A percentile compares a stretch with the other conserved stretches of the same genome.
Conservation (phyloP, 2,329 filamentous ascomycete genomes). For the Allantophomopsis lycopodina region DNA sequence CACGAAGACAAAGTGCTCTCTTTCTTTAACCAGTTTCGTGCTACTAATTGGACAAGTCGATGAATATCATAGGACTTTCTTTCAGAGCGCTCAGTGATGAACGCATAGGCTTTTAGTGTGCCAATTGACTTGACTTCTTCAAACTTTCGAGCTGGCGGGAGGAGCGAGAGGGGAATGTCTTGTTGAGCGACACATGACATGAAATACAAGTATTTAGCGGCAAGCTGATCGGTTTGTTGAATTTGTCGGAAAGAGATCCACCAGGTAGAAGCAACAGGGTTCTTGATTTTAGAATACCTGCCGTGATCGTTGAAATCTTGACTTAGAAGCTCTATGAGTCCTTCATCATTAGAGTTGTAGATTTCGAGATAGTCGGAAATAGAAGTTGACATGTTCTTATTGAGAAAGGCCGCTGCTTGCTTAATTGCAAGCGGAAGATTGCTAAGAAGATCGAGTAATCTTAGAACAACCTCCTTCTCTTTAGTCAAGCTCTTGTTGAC, state of each 20-base stretch:
- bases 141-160: constrained; percentile 12
- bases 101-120: constrained; percentile 18
- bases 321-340: constrained; percentile 17
- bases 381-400: constrained; percentile 9
- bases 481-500: constrained; percentile 7
- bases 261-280: constrained; percentile 22
- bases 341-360: constrained; percentile 2
- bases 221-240: constrained; percentile 14
- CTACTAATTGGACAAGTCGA: constrained; percentile 21
- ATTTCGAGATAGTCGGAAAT: constrained; percentile 4
- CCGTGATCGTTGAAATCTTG: constrained; percentile 18
- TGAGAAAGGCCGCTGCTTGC: constrained; percentile 23
- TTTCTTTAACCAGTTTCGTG: constrained; percentile 16
- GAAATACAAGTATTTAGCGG: constrained; percentile 19
- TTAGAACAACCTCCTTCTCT: constrained; percentile 6
- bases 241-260: constrained; percentile 22
- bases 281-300: constrained; percentile 16
- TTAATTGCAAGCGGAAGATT: constrained; percentile 21
- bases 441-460: constrained; percentile 17
- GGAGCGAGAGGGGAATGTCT: constrained; percentile 19
- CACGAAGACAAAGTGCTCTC: neutral
- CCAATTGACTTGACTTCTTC: constrained; percentile 16
- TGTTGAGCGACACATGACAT: constrained; percentile 19
- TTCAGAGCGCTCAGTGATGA: constrained; percentile 11
- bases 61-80: constrained; percentile 15